Conservation (phyloP, 192 early-diverging fungal species). For the Glomus cerebriforme region DNA sequence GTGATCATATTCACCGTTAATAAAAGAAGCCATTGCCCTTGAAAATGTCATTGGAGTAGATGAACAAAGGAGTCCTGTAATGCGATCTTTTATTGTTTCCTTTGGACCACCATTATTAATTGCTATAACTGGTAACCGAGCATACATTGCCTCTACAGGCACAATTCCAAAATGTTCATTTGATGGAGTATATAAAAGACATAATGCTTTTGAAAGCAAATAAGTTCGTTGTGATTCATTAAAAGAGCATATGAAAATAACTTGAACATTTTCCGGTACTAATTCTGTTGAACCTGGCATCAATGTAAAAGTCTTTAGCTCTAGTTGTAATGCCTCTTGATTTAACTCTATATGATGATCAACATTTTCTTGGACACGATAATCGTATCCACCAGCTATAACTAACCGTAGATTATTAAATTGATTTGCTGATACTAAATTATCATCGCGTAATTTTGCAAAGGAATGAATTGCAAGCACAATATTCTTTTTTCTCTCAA, state of each 20-base stretch:
- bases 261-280: conserved; percentile 52
- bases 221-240: conserved; percentile 75
- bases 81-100: conserved; percentile 73
- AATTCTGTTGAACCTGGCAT: conserved; percentile 34
- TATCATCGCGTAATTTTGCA: conserved; percentile 45
- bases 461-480: conserved; percentile 78
- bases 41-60: conserved; percentile 65
- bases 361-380: conserved; percentile 82
- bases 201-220: conserved; percentile 62
- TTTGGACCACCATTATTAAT: conserved; percentile 82
- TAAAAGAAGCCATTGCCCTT: conserved; percentile 54
- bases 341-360: conserved; percentile 76
- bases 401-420: conserved; percentile 59
- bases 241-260: conserved; percentile 90
- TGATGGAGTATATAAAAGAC: conserved; percentile 87
- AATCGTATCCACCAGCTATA: conserved; percentile 90
- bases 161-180: conserved; percentile 97
- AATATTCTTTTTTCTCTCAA: conserved; percentile 93
- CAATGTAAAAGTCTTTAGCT: conserved; percentile 50
- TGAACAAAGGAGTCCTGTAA: conserved; percentile 78
- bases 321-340: conserved; percentile 51
- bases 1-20: conserved; percentile 44
- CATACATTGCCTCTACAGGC: conserved; percentile 96
- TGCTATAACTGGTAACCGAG: conserved; percentile 83
- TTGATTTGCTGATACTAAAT: conserved; percentile 18